phyloP scores from a whole-genome alignment of 2,329 filamentous ascomycete genomes.

The Lasiodiplodia gonubiensis region DNA sequence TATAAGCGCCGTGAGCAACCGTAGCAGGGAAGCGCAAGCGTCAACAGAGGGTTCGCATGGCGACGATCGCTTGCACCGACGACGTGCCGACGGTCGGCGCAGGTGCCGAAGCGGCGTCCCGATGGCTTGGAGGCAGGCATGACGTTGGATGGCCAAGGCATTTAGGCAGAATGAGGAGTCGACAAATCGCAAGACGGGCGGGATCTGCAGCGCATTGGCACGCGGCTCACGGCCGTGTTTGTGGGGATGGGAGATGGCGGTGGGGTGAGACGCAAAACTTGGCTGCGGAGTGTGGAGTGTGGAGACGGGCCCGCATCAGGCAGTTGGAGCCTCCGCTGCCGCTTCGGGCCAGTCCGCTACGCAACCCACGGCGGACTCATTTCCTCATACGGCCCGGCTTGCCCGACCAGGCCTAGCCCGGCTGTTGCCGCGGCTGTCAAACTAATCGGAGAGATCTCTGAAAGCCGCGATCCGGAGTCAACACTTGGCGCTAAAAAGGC shows the following conservation, averaged over 20 bases:
- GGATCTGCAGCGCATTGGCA: constrained; percentile 18
- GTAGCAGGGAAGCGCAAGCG: constrained; percentile 15
- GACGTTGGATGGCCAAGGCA: constrained; percentile 2
- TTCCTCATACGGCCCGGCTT: neutral
- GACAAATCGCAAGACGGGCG: constrained; percentile 14
- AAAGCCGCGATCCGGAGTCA: neutral
- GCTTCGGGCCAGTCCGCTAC: neutral
- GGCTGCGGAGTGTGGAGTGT: constrained; percentile 20
- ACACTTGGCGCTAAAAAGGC: neutral
- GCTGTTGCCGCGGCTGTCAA: neutral
- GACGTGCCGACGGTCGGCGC: constrained; percentile 12
- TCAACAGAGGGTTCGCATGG: neutral
- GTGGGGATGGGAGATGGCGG: constrained; percentile 19
- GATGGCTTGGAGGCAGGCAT: neutral
- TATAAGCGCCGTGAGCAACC: constrained; percentile 13
- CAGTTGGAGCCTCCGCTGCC: constrained; percentile 8
- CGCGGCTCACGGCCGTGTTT: constrained; percentile 10
- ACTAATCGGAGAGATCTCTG: neutral
- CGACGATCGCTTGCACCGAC: constrained; percentile 15
- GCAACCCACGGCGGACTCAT: neutral
- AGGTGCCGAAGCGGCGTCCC: constrained; percentile 6
- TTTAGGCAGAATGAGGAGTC: constrained; percentile 17
- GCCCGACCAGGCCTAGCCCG: neutral
- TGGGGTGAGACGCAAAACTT: constrained; percentile 23
- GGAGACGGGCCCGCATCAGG: constrained; percentile 5